Conservation (phyloP, 2,329 filamentous ascomycete genomes). For the Berkeleyomyces basicola region DNA sequence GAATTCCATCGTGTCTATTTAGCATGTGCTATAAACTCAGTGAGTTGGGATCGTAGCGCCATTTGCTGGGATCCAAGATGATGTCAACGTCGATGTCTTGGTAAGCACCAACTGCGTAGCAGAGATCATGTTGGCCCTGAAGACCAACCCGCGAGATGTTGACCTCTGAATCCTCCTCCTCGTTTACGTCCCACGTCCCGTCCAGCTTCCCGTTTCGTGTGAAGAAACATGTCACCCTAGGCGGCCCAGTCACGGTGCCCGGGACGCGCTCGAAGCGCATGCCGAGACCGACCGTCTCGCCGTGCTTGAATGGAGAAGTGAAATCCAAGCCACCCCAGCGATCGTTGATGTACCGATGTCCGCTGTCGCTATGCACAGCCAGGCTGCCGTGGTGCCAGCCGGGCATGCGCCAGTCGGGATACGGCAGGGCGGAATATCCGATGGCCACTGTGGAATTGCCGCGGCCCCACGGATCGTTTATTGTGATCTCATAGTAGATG, state of each 20-base stretch:
- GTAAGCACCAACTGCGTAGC: constrained; percentile 54
- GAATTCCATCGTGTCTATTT: neutral
- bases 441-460: constrained; percentile 34
- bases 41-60: constrained; percentile 22
- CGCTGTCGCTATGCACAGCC: constrained; percentile 68
- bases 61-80: constrained; percentile 40
- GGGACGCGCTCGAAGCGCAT: constrained; percentile 37
- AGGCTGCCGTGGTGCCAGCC: constrained; percentile 66
- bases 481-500: constrained; percentile 56
- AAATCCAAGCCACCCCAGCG: constrained; percentile 56
- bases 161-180: constrained; percentile 49
- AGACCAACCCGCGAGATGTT: constrained; percentile 49
- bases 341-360: constrained; percentile 60
- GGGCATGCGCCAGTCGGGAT: constrained; percentile 60
- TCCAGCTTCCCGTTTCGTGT: constrained; percentile 45
- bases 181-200: constrained; percentile 55
- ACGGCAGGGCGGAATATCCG: constrained; percentile 57
- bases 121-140: constrained; percentile 54
- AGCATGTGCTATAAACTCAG: neutral
- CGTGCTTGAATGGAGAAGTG: constrained; percentile 42
- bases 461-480: constrained; percentile 27
- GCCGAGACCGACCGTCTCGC: constrained; percentile 54
- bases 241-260: constrained; percentile 20
- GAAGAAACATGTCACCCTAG: constrained; percentile 48
- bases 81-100: constrained; percentile 53